Evolutionary conservation across 768 basidiomycete species (phyloP), one percentile per base, ranked within the genome.

Genomic region (Podaxis pistillaris): DNA sequence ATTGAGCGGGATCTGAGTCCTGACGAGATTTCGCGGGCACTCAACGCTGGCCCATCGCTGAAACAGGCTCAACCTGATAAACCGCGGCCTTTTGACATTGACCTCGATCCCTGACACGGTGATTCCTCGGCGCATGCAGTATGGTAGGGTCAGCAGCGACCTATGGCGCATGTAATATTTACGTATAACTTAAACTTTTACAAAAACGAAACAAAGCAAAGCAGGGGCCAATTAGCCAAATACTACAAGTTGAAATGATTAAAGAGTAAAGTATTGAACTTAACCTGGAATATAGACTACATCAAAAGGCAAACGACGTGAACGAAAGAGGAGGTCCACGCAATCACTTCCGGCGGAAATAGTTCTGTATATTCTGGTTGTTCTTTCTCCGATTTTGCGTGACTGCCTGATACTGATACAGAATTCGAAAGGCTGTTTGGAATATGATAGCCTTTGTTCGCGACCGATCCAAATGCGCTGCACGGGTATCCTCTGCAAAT

Each of bases 401-500:
- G 22, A 74, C 55, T 7, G 68, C 69, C 63, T 63, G 54, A 47
- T 30, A 85, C 66, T 90, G 87, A 68, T 88, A 91, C 68, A 83
- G 72, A 12, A 92, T 73, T 24, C 86, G 83, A 76, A 88, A 81
- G 8, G 83, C 77, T 13, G 91, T 72, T 49, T 82, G 83, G 68
- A 92, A 88, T 54, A 92, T 72, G 0, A 82, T 81, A 2, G 85
- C 87, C 67, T 93, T 93, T 3, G 85, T 81, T 60, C 88, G 81
- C 2, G 91, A 90, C 52, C 91, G 86, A 64, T 92, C 90, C 37
- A 93, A 78, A 71, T 90, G 84, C 1, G 87, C 85, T 28, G 88
- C 90, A 51, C 89, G 87, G 2, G 85, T 86, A 69, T 93, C 91
- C 51, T 83, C 89, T 91, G 63, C 12, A 47, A 37, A 51, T 28